Evolutionary conservation across 2,329 filamentous ascomycete species (phyloP).

Genomic region (Ramichloridium luteum): DNA sequence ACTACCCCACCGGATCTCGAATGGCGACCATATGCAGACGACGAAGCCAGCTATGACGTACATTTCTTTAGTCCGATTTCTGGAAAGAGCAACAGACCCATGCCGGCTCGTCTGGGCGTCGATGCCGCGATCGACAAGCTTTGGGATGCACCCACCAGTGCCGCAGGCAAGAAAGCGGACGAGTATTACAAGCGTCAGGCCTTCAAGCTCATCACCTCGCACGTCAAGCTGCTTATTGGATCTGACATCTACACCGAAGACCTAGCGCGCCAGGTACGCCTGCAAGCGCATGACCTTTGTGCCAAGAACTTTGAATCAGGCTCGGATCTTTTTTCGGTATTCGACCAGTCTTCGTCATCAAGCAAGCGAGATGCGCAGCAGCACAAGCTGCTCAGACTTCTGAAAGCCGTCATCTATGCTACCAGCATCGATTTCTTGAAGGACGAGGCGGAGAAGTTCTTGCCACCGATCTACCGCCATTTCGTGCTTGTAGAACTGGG

Average conservation of each 20-base stretch:
- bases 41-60: slow-evolving; percentile 75
- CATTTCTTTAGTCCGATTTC: slow-evolving; percentile 80
- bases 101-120: slow-evolving; percentile 74
- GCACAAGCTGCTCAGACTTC: slow-evolving; percentile 64
- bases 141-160: slow-evolving; percentile 60
- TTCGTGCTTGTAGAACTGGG: slow-evolving; percentile 86
- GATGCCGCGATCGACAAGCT: slow-evolving; percentile 82
- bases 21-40: slow-evolving; percentile 78
- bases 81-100: slow-evolving; percentile 55
- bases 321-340: slow-evolving; percentile 57
- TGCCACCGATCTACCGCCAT: slow-evolving; percentile 74
- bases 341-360: slow-evolving; percentile 71
- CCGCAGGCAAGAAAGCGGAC: slow-evolving; percentile 55
- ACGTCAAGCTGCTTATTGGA: slow-evolving; percentile 83
- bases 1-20: slow-evolving; percentile 74
- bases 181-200: slow-evolving; percentile 88
- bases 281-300: slow-evolving; percentile 79
- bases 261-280: slow-evolving; percentile 66
- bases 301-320: slow-evolving; percentile 60
- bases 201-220: slow-evolving; percentile 72
- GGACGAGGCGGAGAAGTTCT: slow-evolving; percentile 59
- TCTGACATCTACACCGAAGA: slow-evolving; percentile 82
- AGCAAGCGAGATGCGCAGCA: slow-evolving; percentile 81
- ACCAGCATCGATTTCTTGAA: slow-evolving; percentile 67
- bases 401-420: slow-evolving; percentile 82